Percentiles rank a stretch among this genome's conserved stretches.
Evolutionary conservation across 345 rosid species (phyloP).

Genomic region (Lagerstroemia speciosa): DNA sequence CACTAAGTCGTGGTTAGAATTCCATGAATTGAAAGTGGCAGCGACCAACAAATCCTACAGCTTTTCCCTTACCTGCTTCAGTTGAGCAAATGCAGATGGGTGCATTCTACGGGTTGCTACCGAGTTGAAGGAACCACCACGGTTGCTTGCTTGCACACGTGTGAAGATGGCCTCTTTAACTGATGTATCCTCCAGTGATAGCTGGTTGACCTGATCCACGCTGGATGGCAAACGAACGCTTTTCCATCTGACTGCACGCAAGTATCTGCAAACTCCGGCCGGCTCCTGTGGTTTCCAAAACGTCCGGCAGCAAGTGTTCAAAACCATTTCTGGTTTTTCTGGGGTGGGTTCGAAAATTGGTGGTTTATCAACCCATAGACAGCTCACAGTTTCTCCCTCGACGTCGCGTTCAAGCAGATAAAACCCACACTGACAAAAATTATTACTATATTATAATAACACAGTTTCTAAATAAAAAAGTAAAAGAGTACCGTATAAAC

Average conservation of each 20-base stretch:
- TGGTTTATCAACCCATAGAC: too few relatives aligned
- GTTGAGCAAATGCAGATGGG: slow-evolving; percentile 70
- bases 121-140: slow-evolving; percentile 75
- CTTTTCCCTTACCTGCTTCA: slow-evolving; percentile 86
- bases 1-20: background rate
- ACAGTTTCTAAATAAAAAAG: too few relatives aligned
- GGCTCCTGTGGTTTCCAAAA: background rate
- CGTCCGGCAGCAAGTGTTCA: too few relatives aligned
- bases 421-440: too few relatives aligned
- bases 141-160: slow-evolving; percentile 69
- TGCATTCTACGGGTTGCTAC: slow-evolving; percentile 70
- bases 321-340: background rate
- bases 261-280: background rate
- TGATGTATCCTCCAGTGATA: slow-evolving; percentile 56
- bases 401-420: too few relatives aligned
- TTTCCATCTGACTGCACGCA: too few relatives aligned
- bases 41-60: slow-evolving; percentile 19
- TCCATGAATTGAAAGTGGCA: background rate
- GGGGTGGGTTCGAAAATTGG: too few relatives aligned
- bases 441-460: too few relatives aligned
- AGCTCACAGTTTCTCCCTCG: too few relatives aligned
- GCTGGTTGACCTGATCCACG: slow-evolving; percentile 60
- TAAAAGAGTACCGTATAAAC: too few relatives aligned
- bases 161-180: slow-evolving; percentile 80
- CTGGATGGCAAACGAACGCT: too few relatives aligned